A percentile compares a stretch with the other conserved stretches of the same genome.
Evolutionary conservation across 768 basidiomycete genomes (phyloP).

Genomic region (Suillus variegatus): DNA sequence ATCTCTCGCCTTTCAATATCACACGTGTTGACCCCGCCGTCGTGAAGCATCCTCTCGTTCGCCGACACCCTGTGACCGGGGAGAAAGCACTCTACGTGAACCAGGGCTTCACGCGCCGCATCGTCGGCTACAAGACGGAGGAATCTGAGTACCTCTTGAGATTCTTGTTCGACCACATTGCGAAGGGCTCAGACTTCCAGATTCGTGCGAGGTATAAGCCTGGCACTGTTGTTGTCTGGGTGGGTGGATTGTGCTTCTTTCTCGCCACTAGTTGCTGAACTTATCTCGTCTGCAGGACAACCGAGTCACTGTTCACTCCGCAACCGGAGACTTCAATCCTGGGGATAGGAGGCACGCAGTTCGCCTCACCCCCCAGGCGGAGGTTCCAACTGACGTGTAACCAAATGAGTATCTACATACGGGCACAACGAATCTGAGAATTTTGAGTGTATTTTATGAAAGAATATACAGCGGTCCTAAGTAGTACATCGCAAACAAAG

Average conservation of each 20-base stretch:
- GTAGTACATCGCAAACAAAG: slow-evolving; percentile 5
- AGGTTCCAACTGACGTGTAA: slow-evolving; percentile 42
- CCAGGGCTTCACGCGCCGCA: slow-evolving; percentile 52
- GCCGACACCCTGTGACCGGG: slow-evolving; percentile 62
- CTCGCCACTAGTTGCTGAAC: background rate
- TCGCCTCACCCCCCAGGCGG: slow-evolving; percentile 50
- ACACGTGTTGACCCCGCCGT: background rate
- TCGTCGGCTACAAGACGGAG: slow-evolving; percentile 56
- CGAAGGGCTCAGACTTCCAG: slow-evolving; percentile 52
- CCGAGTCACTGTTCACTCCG: slow-evolving; percentile 49
- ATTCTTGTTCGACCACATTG: slow-evolving; percentile 55
- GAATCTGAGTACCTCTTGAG: slow-evolving; percentile 57
- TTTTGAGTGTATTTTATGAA: background rate
- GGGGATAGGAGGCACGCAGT: slow-evolving; percentile 45
- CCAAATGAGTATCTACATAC: background rate
- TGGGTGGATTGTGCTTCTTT: slow-evolving; percentile 22
- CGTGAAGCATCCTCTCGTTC: slow-evolving; percentile 52
- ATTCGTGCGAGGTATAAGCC: slow-evolving; percentile 51
- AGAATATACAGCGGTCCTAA: background rate
- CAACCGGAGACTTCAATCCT: slow-evolving; percentile 40
- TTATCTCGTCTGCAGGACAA: slow-evolving; percentile 38
- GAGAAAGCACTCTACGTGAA: slow-evolving; percentile 64
- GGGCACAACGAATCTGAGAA: background rate
- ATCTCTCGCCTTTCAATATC: background rate
- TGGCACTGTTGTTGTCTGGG: slow-evolving; percentile 61